Conservation (phyloP, 73 alveolate genomes). For the Paramecium pentaurelia region DNA sequence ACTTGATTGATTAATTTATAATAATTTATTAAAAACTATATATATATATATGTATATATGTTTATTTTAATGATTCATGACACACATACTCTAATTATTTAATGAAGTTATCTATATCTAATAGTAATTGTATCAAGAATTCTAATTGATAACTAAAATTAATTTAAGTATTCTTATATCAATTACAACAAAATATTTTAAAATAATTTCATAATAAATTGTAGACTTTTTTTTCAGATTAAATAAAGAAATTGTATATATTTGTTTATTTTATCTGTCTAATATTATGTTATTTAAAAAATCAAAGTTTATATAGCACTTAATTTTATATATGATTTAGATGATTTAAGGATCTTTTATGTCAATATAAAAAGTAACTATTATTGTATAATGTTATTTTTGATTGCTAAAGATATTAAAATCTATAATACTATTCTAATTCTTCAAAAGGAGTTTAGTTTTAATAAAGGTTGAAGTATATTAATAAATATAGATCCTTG, state of each 20-base stretch:
- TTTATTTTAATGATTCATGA: background rate
- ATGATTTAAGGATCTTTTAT: background rate
- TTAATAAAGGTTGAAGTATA: background rate
- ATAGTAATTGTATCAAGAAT: background rate
- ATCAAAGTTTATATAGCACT: too few relatives aligned
- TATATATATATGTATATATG: background rate
- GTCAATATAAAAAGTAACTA: background rate
- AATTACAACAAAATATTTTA: background rate
- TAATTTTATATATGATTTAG: too few relatives aligned
- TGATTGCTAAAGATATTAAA: background rate
- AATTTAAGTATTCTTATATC: background rate
- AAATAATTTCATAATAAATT: background rate
- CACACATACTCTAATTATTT: background rate
- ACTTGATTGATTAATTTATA: background rate
- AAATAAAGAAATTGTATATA: background rate
- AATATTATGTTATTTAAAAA: too few relatives aligned
- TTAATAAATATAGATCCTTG: background rate
- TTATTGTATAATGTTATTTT: background rate
- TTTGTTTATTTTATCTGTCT: too few relatives aligned
- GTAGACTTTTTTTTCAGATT: too few relatives aligned
- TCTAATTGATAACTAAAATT: background rate
- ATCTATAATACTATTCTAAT: background rate
- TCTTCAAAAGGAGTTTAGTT: background rate
- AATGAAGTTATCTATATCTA: background rate
- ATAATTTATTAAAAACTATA: background rate